A percentile compares a stretch with the other conserved stretches of the same genome.
Evolutionary conservation across 2,329 filamentous ascomycete species (phyloP).

Genomic region (Arthrobotrys pseudoclavata): DNA sequence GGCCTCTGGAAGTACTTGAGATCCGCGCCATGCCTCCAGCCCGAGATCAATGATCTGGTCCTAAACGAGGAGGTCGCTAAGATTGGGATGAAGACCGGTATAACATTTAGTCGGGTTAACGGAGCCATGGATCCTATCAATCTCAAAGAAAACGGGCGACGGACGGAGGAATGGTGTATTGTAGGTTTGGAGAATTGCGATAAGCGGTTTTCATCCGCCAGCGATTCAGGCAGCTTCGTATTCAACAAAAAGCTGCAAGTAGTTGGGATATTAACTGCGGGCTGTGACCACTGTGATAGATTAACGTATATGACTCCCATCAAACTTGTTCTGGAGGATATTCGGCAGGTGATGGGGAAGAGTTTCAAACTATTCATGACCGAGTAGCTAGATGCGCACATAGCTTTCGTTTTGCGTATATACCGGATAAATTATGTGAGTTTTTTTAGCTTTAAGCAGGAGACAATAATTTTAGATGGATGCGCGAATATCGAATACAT

Average conservation of each 20-base stretch:
- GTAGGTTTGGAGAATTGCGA: conserved; percentile 14
- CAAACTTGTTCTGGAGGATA: conserved; percentile 37
- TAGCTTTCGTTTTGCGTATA: too few species aligned
- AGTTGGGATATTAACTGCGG: conserved; percentile 23
- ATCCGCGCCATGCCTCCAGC: background rate
- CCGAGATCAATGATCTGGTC: conserved; percentile 3
- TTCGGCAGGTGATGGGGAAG: background rate
- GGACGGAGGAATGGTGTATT: conserved; percentile 29
- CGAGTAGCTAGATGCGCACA: too few species aligned
- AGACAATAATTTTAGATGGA: too few species aligned
- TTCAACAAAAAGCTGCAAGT: conserved; percentile 23
- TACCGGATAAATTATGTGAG: too few species aligned
- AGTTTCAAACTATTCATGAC: background rate
- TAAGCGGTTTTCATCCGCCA: conserved; percentile 12
- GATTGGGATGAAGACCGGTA: conserved; percentile 28
- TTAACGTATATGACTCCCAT: conserved; percentile 32
- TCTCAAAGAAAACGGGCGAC: conserved; percentile 10
- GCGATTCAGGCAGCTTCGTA: conserved; percentile 32
- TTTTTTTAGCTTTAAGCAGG: too few species aligned
- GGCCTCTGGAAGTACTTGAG: conserved; percentile 5
- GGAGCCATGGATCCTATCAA: conserved; percentile 6
- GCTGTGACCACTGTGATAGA: background rate
- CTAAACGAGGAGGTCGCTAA: conserved; percentile 15
- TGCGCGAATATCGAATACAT: too few species aligned
- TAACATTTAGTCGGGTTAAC: conserved; percentile 22